Conservation (phyloP, 768 basidiomycete species). For the Boletus subcaerulescens region DNA sequence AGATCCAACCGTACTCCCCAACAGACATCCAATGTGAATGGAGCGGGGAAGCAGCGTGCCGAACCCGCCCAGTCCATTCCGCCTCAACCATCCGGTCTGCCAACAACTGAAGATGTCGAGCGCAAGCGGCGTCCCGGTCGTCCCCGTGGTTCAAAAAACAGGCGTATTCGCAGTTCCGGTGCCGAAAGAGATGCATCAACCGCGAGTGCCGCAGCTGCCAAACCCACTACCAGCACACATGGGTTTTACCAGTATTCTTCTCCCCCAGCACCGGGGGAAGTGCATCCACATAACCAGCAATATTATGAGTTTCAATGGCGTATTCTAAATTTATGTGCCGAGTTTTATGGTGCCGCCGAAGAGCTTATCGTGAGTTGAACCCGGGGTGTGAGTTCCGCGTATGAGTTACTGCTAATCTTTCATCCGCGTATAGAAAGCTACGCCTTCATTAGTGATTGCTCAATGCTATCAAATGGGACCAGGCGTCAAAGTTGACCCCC, state of each 20-base stretch:
- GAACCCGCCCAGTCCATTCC: conserved; percentile 29
- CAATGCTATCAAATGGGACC: conserved; percentile 80
- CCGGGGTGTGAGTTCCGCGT: conserved; percentile 4
- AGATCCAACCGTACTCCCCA: conserved; percentile 24
- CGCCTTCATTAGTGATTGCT: conserved; percentile 69
- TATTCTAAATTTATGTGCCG: conserved; percentile 75
- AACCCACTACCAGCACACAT: conserved; percentile 33
- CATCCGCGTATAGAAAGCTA: conserved; percentile 39
- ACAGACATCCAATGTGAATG: conserved; percentile 13
- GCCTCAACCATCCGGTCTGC: conserved; percentile 18
- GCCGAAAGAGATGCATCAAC: conserved; percentile 23
- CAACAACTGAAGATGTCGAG: conserved; percentile 34
- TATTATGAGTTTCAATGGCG: conserved; percentile 89
- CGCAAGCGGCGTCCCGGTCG: conserved; percentile 75
- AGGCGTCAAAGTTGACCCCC: conserved; percentile 65
- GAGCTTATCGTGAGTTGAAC: conserved; percentile 67
- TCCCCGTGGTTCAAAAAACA: conserved; percentile 77
- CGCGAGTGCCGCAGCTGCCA: conserved; percentile 19
- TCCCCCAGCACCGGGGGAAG: conserved; percentile 42
- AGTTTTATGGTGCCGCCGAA: conserved; percentile 84
- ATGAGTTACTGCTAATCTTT: conserved; percentile 7
- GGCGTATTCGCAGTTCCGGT: conserved; percentile 43
- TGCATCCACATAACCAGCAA: conserved; percentile 66
- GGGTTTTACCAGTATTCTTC: conserved; percentile 45
- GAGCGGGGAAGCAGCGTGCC: conserved; percentile 19